Evolutionary conservation across 148 eudicot genomes (phyloP), one percentile per base, ranked within the genome.

Genomic region (Amaranthus hypochondriacus): DNA sequence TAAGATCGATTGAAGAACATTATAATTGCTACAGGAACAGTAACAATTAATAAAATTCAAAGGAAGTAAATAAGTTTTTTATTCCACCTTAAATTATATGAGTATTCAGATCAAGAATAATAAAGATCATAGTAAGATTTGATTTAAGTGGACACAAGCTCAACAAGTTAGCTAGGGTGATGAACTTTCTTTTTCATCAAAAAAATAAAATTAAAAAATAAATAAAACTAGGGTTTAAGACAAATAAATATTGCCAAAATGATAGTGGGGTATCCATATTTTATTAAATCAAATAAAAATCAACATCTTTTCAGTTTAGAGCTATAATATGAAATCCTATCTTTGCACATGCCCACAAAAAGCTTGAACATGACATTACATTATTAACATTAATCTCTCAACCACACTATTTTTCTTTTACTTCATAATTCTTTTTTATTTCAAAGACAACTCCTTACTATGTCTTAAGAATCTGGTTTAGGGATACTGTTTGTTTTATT

Each of bases 181-280:
- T 59, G 73, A 48, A 8, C 52, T 14, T 58, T 68, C 73, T 14
- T 21, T 75, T 68, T 68, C 73, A 42, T 14, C 12, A 8, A 7
- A 66, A 56, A 39, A 8, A 67, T 66, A 67, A 56, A 57, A 53
- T 39, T 55, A 43, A 18, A 28, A 8, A 7, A 8, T 4, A 39
- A 8, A 67, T 66, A 67, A 56, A 57, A 53, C 28, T 55, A 43
- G 11, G 18, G 21, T 13, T 48, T 28, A 18, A 18, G 73, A 75
- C 78, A 75, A 75, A 68, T 43, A 58, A 42, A 68, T 48, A 44
- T 75, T 4, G 71, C 72, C 73, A 75, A 68, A 75, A 66, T 66
- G 3, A 28, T 28, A 21, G 15, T 44, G 48, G 57, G 68, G 66
- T 64, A 75, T 75, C 55, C 71, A 66, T 18, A 55, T 74, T 74